Conservation (phyloP, 225 moss, liverwort and hornwort genomes). For the Ulota crispa region DNA sequence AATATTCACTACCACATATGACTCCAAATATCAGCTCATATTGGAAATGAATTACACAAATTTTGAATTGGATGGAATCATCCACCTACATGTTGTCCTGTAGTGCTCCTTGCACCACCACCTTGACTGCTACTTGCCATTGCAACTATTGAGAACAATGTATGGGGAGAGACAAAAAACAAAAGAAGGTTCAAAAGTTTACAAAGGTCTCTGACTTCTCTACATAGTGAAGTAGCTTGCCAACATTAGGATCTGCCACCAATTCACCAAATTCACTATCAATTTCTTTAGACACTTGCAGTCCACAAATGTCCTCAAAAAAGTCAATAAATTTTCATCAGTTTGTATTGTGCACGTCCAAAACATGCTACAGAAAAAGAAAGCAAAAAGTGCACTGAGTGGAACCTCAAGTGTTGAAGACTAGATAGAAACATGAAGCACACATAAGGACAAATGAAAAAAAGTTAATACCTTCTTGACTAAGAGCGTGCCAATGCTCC, state of each 20-base stretch:
- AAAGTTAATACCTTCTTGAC: conserved; percentile 73
- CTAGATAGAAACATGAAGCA: neutral
- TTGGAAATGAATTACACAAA: conserved; percentile 58
- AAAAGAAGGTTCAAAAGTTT: conserved; percentile 31
- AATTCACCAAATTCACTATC: conserved; percentile 98
- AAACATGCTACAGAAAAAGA: conserved; percentile 2
- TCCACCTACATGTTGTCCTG: too few species aligned
- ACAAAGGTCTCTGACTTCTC: conserved; percentile 99
- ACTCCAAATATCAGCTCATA: conserved; percentile 78
- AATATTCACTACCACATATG: conserved; percentile 66
- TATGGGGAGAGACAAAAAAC: too few species aligned
- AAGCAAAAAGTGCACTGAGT: neutral
- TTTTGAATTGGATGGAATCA: too few species aligned
- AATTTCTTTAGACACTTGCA: conserved; percentile 85
- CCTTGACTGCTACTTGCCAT: too few species aligned
- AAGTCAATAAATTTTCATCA: neutral
- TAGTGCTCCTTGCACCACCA: too few species aligned
- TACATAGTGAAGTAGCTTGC: conserved; percentile 94
- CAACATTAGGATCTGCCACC: conserved; percentile 73
- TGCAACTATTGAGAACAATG: too few species aligned
- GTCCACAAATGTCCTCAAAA: neutral
- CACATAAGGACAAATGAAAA: neutral
- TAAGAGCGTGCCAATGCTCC: conserved; percentile 84
- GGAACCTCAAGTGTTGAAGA: neutral
- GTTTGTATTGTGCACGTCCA: neutral